These are phyloP conservation scores for Chrysosporium keratinophilum DNA, from an alignment of 2,329 filamentous ascomycete species.

Conservation along the genomic window DNA sequence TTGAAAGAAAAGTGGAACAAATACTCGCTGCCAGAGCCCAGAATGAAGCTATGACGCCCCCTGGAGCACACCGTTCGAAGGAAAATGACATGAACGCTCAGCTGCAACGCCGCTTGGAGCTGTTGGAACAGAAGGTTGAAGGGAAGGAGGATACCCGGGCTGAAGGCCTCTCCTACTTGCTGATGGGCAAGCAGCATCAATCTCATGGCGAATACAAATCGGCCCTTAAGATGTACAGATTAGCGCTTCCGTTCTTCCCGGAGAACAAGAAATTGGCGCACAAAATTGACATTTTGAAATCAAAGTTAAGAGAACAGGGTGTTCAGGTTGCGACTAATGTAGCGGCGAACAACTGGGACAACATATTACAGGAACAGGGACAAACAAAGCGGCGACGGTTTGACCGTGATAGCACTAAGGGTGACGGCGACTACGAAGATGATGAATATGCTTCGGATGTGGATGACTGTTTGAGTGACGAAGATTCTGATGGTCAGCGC, in stretches of 20 bases:
- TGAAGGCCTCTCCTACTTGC: slow-evolving; percentile 70
- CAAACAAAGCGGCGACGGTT: slow-evolving; percentile 17
- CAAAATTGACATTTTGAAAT: slow-evolving; percentile 47
- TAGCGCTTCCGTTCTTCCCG: slow-evolving; percentile 75
- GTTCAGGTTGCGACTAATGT: no score
- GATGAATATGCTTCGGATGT: slow-evolving; percentile 24
- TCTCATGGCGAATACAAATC: slow-evolving; percentile 67
- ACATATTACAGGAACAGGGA: background rate
- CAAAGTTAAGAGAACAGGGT: slow-evolving; percentile 33
- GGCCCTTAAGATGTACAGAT: slow-evolving; percentile 75
- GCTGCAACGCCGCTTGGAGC: slow-evolving; percentile 69
- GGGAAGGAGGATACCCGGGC: slow-evolving; percentile 63
- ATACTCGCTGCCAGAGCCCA: slow-evolving; percentile 67
- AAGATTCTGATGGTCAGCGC: slow-evolving; percentile 16
- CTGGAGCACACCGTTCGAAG: slow-evolving; percentile 21
- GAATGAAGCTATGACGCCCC: slow-evolving; percentile 41
- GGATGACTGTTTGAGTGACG: slow-evolving; percentile 25
- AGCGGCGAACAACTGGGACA: background rate
- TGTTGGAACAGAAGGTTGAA: slow-evolving; percentile 77
- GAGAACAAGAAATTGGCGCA: slow-evolving; percentile 62
- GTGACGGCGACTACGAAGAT: slow-evolving; percentile 25
- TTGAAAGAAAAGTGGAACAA: slow-evolving; percentile 83
- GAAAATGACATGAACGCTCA: slow-evolving; percentile 58
- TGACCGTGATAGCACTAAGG: slow-evolving; percentile 19
- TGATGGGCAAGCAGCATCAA: slow-evolving; percentile 89